Percentiles rank a stretch among this genome's conserved stretches.
phyloP scores from a whole-genome alignment of 2,329 filamentous ascomycete genomes.

The Ceratocystis ficicola region DNA sequence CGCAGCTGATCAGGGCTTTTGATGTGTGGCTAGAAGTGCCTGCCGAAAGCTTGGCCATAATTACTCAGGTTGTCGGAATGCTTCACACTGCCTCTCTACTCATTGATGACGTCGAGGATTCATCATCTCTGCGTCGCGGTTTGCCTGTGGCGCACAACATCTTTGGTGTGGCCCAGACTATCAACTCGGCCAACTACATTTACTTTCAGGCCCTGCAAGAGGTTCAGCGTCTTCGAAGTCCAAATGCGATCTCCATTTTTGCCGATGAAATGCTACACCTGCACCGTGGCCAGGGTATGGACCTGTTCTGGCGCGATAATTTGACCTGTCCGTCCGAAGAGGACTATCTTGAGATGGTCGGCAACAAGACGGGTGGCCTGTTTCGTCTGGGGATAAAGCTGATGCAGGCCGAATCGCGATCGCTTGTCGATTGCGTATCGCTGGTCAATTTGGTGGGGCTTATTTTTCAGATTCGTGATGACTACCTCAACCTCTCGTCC shows the following conservation, averaged over 20 bases:
- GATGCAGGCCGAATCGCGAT: constrained; percentile 63
- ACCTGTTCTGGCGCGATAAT: constrained; percentile 79
- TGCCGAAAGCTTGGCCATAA: constrained; percentile 53
- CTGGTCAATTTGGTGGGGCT: constrained; percentile 77
- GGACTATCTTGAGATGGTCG: constrained; percentile 89
- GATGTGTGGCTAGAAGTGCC: constrained; percentile 71
- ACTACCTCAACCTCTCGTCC: constrained; percentile 77
- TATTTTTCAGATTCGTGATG: constrained; percentile 82
- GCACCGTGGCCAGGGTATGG: constrained; percentile 80
- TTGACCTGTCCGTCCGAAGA: constrained; percentile 74
- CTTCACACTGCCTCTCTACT: constrained; percentile 73
- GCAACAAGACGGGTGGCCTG: constrained; percentile 78
- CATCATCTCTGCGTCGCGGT: constrained; percentile 61
- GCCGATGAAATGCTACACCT: constrained; percentile 75
- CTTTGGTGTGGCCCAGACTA: constrained; percentile 76
- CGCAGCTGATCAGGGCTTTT: constrained; percentile 68
- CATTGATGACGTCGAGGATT: constrained; percentile 81
- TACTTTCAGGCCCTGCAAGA: constrained; percentile 73
- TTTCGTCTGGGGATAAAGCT: constrained; percentile 77
- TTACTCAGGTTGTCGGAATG: constrained; percentile 72
- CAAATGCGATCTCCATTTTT: constrained; percentile 56
- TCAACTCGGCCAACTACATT: constrained; percentile 82
- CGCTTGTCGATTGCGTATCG: constrained; percentile 57
- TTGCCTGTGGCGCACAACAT: constrained; percentile 73
- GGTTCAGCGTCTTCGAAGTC: constrained; percentile 57